These are phyloP conservation scores for Colletotrichum theobromicola DNA, from an alignment of 2,329 filamentous ascomycete species.

Conservation along the genomic window DNA sequence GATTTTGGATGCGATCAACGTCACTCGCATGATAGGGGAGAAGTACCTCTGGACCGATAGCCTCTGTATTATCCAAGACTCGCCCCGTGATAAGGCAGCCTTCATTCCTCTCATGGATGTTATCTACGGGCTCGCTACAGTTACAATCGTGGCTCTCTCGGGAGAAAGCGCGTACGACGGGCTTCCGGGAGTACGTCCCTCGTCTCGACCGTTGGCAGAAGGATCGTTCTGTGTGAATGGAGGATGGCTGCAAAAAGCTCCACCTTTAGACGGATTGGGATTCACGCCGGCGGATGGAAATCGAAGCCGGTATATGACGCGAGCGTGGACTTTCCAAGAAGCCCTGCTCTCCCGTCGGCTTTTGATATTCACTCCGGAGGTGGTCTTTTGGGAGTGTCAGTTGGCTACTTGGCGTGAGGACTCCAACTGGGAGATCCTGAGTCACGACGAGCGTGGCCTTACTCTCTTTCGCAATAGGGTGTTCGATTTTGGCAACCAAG, in stretches of 20 bases:
- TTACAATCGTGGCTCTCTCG: not conserved
- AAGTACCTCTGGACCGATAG: not conserved
- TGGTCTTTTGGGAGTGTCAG: not conserved
- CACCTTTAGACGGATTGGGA: not conserved
- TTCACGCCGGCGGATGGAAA: not conserved
- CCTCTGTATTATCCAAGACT: not conserved
- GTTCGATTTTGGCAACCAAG: not conserved
- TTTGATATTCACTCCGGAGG: not conserved
- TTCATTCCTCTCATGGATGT: not conserved
- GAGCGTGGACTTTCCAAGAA: not conserved
- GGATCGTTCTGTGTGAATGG: not conserved
- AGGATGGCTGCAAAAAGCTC: not conserved
- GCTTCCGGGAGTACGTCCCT: not conserved
- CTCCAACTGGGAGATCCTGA: not conserved
- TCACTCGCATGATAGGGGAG: not conserved
- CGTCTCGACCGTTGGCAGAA: not conserved
- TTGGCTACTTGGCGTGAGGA: not conserved
- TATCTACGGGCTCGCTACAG: not conserved
- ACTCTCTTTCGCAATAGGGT: not conserved
- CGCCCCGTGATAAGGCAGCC: not conserved
- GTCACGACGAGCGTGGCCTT: rapidly evolving
- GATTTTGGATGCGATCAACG: not conserved
- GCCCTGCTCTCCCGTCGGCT: not conserved
- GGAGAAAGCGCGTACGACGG: not conserved
- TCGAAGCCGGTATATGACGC: not conserved